Base-by-base conservation (phyloP, 441 rosid genomes). In the Gossypium gossypioides region DNA sequence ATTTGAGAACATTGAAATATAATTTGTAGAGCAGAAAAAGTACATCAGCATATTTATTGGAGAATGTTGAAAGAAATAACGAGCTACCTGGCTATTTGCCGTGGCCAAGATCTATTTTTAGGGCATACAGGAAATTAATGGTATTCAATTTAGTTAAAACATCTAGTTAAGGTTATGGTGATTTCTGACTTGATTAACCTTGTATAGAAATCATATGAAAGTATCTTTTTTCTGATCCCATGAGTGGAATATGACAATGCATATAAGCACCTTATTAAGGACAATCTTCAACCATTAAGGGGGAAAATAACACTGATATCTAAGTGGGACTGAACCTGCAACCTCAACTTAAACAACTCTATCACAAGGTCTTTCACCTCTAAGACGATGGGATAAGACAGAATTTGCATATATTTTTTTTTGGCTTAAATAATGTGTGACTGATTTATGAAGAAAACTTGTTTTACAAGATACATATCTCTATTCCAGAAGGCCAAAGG, bases 261-360 rank as follows among this genome's bases (percentile, higher is more conserved):
- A 61, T 32, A 61, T 32, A 32, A 61, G 48, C 66, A 61, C 48
- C 48, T 61, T 21, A 32, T 16, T 32, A 16, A 15, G 48, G 24
- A 34, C 24, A 61, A 32, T 32, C n/a, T 61, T 34, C 24, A 61
- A 61, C 18, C 46, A 61, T 61, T 61, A 34, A 34, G 7, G 24
- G 44, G 21, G 8, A 60, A 32, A 29, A 60, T 10, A 29, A 60
- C 22, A 61, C 22, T 60, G 24, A 61, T 32, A 22, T 44, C 6
- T 34, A 32, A 16, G 66, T 15, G n/a, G 46, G 66, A 61, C 46
- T 32, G 66, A 61, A 61, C 46, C 24, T 4, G 24, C 24, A 61
- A 61, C 24, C 66, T 61, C 64, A 29, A 29, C 65, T 60, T 27
- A 19, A 60, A 60, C 21, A 60, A 29, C 44, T 60, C 65, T 60